Evolutionary conservation across 2,329 filamentous ascomycete genomes (phyloP), one percentile per base, ranked within the genome.

Genomic region (Falciphora oryzae): DNA sequence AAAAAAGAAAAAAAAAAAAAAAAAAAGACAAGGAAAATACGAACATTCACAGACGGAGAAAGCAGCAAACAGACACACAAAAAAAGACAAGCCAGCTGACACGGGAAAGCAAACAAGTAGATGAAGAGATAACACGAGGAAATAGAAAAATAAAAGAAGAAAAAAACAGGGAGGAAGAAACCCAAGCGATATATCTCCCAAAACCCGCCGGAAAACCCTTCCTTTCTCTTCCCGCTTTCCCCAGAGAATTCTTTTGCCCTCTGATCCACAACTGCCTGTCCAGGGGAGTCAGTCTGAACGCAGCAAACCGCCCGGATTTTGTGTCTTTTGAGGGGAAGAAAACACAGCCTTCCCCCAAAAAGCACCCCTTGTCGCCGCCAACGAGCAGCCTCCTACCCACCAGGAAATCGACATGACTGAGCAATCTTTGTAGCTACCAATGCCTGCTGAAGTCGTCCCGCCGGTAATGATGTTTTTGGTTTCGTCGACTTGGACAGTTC

Each of bases 71-170:
- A 53, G 16, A 53, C 44, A 25, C 38, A 18, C 18, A 53, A 22
- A 14, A 35, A 35, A 53, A 53, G 6, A 53, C 44, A 22, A 44
- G 38, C 38, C 38, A 44, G 38, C 38, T 44, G 38, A 4, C 44
- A 53, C 22, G 22, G 44, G 18, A 25, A 25, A n/a, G 44, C 44
- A n/a, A 53, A n/a, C 44, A 10, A n/a, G 22, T 53, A 53, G 44
- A 53, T 53, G 44, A 53, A 44, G 53, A 56, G 18, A 61, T 35
- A 31, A 65, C 57, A 31, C 44, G 29, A 59, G 57, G 63, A 57
- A 31, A 64, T 64, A 66, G 31, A 58, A 56, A 16, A 57, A 64
- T 57, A 63, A 67, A 66, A 63, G 50, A 31, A 63, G 64, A 66
- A 56, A 59, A 56, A 22, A 57, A 64, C 59, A 63, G 60, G 57